Conservation (phyloP, 345 rosid species). For the Gossypium anomalum region DNA sequence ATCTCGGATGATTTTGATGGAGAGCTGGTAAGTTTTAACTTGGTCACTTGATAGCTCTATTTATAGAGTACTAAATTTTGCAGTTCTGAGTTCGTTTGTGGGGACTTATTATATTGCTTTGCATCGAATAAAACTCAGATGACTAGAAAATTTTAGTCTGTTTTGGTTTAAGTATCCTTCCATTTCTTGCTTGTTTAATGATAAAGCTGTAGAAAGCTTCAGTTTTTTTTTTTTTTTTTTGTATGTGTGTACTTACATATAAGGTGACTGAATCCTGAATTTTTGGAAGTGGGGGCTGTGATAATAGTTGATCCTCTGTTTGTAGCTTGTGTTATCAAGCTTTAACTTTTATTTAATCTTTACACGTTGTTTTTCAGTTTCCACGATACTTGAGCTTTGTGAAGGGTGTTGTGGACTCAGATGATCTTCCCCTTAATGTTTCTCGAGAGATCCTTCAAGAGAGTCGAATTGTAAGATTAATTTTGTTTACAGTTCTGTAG, state of each 20-base stretch:
- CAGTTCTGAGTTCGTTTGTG: neutral
- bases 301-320: neutral
- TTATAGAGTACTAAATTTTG: neutral
- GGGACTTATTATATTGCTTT: neutral
- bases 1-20: constrained; percentile 99
- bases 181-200: neutral
- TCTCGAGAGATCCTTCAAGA: constrained; percentile 98
- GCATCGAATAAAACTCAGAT: neutral
- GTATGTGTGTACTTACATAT: too few species aligned
- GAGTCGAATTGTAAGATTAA: constrained; percentile 61
- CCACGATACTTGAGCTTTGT: constrained; percentile 97
- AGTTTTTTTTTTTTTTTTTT: too few species aligned
- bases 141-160: neutral
- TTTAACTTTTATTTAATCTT: neutral
- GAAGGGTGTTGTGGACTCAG: constrained; percentile 91
- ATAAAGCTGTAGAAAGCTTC: neutral
- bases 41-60: neutral
- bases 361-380: constrained; percentile 47
- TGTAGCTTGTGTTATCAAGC: neutral
- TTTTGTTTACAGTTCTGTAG: neutral
- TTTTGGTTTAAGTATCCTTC: neutral
- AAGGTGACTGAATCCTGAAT: neutral
- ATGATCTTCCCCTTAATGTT: constrained; percentile 96
- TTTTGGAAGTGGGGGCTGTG: neutral
- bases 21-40: constrained; percentile 65